phyloP scores from a whole-genome alignment of 768 basidiomycete species.

The Leccinum boreale region DNA sequence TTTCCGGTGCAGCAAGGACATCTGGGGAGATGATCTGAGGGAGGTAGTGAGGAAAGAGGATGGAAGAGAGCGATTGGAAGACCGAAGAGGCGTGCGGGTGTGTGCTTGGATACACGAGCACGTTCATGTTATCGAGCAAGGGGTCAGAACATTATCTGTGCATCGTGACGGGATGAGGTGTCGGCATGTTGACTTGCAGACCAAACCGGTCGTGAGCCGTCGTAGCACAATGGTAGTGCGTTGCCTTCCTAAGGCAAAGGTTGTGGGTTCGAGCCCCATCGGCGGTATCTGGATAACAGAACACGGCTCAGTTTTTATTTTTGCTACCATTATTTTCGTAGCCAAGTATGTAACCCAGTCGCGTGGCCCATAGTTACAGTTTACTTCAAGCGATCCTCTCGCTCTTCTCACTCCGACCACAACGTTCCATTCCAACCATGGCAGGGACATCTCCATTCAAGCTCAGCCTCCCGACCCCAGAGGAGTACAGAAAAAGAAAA shows the following conservation, averaged over 20 bases:
- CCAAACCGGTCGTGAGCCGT: conserved; percentile 19
- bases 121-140: conserved; percentile 48
- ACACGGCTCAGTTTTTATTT: conserved; percentile 23
- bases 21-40: conserved; percentile 65
- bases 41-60: conserved; percentile 73
- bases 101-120: conserved; percentile 69
- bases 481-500: conserved; percentile 86
- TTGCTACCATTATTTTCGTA: too few relatives aligned
- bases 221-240: conserved; percentile 40
- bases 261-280: conserved; percentile 38
- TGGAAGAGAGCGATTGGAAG: conserved; percentile 48
- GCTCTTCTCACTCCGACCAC: background rate
- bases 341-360: too few relatives aligned
- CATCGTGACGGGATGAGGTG: background rate
- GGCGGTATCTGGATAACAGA: conserved; percentile 30
- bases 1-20: conserved; percentile 51
- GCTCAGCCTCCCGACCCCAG: conserved; percentile 62
- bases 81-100: conserved; percentile 49
- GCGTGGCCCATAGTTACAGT: too few relatives aligned
- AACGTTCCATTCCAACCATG: conserved; percentile 11
- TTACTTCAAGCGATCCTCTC: too few relatives aligned
- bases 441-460: conserved; percentile 33
- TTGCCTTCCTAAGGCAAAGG: conserved; percentile 40
- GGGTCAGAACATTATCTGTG: too few relatives aligned
- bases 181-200: background rate